A percentile compares a stretch with the other conserved stretches of the same genome.
These are phyloP conservation scores for Nemania sp. DNA, from an alignment of 2,329 filamentous ascomycete species.

Conservation along the genomic window DNA sequence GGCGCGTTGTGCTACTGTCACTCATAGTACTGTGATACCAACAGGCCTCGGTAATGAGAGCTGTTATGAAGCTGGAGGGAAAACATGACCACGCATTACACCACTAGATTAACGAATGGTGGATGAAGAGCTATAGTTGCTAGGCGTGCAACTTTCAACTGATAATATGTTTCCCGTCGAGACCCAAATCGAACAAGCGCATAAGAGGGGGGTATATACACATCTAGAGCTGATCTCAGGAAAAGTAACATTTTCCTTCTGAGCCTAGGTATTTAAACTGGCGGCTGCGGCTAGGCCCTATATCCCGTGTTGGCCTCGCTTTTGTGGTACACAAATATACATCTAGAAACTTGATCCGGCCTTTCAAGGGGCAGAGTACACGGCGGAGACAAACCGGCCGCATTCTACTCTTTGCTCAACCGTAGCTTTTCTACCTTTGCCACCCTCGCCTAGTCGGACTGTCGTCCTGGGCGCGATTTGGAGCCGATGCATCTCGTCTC, in stretches of 20 bases:
- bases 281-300: constrained; percentile 7
- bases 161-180: not conserved
- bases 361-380: constrained; percentile 64
- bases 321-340: no score
- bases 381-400: constrained; percentile 77
- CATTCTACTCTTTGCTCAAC: constrained; percentile 90
- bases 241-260: constrained; percentile 13
- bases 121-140: no score
- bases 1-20: no score
- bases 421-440: constrained; percentile 69
- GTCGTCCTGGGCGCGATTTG: constrained; percentile 78
- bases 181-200: not conserved
- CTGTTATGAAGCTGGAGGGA: no score
- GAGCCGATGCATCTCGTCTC: constrained; percentile 71
- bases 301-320: not conserved
- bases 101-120: no score
- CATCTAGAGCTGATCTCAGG: constrained; percentile 33
- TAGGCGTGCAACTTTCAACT: not conserved
- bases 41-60: no score
- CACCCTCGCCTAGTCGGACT: constrained; percentile 63
- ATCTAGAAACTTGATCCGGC: no score
- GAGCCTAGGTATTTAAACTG: constrained; percentile 11
- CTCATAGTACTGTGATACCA: no score
- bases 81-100: no score
- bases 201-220: constrained; percentile 37